These are phyloP conservation scores for Sindora glabra DNA, from an alignment of 306 rosid species.

Conservation along the genomic window DNA sequence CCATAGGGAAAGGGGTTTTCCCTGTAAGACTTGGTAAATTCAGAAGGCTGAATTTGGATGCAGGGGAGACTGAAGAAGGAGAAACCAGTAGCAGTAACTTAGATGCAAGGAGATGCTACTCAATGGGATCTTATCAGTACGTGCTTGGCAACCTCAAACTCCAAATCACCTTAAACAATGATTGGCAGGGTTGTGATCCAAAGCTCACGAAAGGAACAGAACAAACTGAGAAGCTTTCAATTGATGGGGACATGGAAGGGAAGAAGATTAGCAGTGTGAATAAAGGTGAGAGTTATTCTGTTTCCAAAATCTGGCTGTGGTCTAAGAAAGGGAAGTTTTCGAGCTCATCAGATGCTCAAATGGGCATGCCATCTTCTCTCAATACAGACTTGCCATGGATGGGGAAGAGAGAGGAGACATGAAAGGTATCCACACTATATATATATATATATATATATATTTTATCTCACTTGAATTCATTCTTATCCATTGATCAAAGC, in stretches of 20 bases:
- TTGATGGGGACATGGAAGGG: conserved; percentile 60
- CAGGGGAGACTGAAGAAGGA: conserved; percentile 49
- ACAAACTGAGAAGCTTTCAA: conserved; percentile 26
- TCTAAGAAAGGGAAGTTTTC: conserved; percentile 69
- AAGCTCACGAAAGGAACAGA: conserved; percentile 32
- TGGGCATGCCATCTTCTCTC: conserved; percentile 63
- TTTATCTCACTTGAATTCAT: conserved; percentile 17
- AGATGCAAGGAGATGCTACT: conserved; percentile 94
- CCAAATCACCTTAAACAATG: conserved; percentile 49
- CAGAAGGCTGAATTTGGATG: conserved; percentile 41
- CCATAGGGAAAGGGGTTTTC: conserved; percentile 58
- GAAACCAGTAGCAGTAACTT: conserved; percentile 89
- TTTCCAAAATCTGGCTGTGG: conserved; percentile 97
- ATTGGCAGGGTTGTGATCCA: conserved; percentile 20
- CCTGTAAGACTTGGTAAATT: conserved; percentile 91
- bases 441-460: too few species aligned
- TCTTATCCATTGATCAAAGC: conserved; percentile 25
- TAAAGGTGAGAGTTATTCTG: conserved; percentile 92
- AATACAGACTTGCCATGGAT: conserved; percentile 59
- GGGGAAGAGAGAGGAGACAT: conserved; percentile 44
- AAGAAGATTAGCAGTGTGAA: conserved; percentile 71
- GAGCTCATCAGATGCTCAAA: conserved; percentile 45
- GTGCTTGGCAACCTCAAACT: conserved; percentile 71
- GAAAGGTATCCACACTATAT: conserved; percentile 42
- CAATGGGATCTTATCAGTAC: conserved; percentile 95